phyloP scores from a whole-genome alignment of 2,329 filamentous ascomycete species.

The Escovopsis sp. region DNA sequence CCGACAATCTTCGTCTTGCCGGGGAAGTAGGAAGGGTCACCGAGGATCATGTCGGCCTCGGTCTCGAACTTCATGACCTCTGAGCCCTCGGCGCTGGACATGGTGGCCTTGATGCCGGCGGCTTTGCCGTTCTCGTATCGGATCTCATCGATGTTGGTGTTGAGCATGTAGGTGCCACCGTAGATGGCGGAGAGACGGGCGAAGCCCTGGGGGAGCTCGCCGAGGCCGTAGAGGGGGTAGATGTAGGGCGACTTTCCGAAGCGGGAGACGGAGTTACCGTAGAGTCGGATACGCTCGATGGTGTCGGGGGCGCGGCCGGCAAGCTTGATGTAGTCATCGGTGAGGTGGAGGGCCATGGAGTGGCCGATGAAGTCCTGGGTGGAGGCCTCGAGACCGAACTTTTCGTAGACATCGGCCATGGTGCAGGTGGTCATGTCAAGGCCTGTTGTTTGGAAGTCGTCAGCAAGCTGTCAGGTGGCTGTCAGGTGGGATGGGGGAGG shows the following conservation, averaged over 20 bases:
- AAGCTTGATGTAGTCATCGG: conserved; percentile 70
- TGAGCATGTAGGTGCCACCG: conserved; percentile 98
- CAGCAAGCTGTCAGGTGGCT: background rate
- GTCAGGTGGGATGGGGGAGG: background rate
- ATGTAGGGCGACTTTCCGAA: conserved; percentile 99
- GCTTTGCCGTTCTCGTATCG: conserved; percentile 74
- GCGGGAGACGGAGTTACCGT: conserved; percentile 92
- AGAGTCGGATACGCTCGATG: conserved; percentile 84
- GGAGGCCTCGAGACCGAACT: conserved; percentile 78
- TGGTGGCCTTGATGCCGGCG: conserved; percentile 93
- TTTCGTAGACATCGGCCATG: conserved; percentile 99
- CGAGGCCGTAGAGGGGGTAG: conserved; percentile 94
- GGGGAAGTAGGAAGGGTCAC: conserved; percentile 93
- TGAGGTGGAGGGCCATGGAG: conserved; percentile 91
- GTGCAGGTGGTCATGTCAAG: conserved; percentile 65
- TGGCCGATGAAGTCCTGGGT: conserved; percentile 96
- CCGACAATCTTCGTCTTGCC: conserved; percentile 76
- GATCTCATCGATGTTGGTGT: conserved; percentile 85
- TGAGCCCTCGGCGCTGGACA: conserved; percentile 65
- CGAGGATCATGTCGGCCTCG: conserved; percentile 89
- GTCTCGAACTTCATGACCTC: conserved; percentile 93
- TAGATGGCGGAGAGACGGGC: conserved; percentile 96
- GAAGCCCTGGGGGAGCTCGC: conserved; percentile 94
- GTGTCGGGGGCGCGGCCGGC: conserved; percentile 66
- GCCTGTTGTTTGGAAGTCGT: conserved; percentile 32